These are phyloP conservation scores for Russula dissimulans DNA, from an alignment of 768 basidiomycete species.

Conservation along the genomic window DNA sequence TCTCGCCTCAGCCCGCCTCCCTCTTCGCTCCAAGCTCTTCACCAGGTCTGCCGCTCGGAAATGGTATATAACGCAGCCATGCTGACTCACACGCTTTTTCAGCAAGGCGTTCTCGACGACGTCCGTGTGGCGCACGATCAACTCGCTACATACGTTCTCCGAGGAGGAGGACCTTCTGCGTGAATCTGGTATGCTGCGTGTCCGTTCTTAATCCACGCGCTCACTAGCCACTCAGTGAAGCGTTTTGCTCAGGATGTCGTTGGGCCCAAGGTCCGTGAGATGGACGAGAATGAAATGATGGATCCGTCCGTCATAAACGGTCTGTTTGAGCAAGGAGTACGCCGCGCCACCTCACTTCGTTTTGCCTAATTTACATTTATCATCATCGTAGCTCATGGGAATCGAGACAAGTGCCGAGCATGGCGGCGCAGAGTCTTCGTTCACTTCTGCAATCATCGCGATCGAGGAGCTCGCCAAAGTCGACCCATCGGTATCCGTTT, in stretches of 20 bases:
- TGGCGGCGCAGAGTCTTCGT: conserved; percentile 84
- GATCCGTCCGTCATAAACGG: conserved; percentile 78
- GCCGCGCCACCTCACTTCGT: conserved; percentile 21
- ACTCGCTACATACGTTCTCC: conserved; percentile 74
- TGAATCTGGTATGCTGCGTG: conserved; percentile 60
- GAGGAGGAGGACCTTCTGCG: conserved; percentile 93
- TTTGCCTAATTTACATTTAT: background rate
- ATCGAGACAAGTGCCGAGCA: conserved; percentile 83
- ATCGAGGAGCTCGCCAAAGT: conserved; percentile 96
- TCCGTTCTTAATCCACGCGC: background rate
- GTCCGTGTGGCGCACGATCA: conserved; percentile 24
- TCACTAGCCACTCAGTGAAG: conserved; percentile 44
- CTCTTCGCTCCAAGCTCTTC: background rate
- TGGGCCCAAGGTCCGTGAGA: conserved; percentile 84
- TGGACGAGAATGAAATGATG: conserved; percentile 98
- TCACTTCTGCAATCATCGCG: conserved; percentile 90
- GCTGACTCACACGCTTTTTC: background rate
- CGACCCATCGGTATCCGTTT: conserved; percentile 92
- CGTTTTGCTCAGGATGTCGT: conserved; percentile 88
- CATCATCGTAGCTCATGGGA: conserved; percentile 72
- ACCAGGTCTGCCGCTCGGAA: background rate
- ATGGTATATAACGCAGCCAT: conserved; percentile 16
- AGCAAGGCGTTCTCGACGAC: conserved; percentile 21
- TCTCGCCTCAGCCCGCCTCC: background rate
- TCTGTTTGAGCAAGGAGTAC: conserved; percentile 90